Evolutionary conservation across 108 stramenopile species (phyloP), one percentile per base, ranked within the genome.

Genomic region (Cyclotella choctawhatcheeana): DNA sequence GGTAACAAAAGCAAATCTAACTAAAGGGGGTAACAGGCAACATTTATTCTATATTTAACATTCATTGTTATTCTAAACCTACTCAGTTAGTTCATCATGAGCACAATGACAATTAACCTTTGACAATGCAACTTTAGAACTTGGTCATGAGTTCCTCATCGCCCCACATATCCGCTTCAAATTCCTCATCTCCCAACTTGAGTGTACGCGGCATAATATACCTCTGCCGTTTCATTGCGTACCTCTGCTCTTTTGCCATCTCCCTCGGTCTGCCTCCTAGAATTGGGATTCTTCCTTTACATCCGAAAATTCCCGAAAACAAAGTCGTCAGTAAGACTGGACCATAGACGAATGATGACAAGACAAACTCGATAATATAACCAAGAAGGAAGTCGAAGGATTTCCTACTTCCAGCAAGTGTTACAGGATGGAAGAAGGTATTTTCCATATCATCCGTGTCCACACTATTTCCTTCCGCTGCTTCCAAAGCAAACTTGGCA

Each of bases 341-440:
- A 69, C 77, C 88, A 50, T 84, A 94, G 10, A 88, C 81, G 43
- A 91, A 86, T n/a, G 82, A 71, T 0, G 85, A 76, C 34, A 91
- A 67, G 12, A 72, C 16, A 47, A 91, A 64, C 74, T 94, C 89
- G 16, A 90, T 77, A 12, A 76, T 44, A 64, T 90, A 94, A 5
- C 65, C 82, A 5, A 85, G 8, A 31, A 92, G 55, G 51, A 92
- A 92, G 16, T 77, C 31, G 65, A 85, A 89, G 56, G 75, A 77
- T 24, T 82, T 33, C 0, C 44, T 66, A 53, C 81, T 72, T 0
- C 82, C 67, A 18, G 59, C 64, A 0, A 74, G 64, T 25, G 52
- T n/a, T 24, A 74, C 27, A 14, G 73, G 54, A 12, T 64, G 52
- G 33, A 74, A 65, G 73, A 86, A 67, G n/a, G 59, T 44, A n/a